Evolutionary conservation across 176 grass and related monocot species (phyloP).

Genomic region (Guadua angustifolia): DNA sequence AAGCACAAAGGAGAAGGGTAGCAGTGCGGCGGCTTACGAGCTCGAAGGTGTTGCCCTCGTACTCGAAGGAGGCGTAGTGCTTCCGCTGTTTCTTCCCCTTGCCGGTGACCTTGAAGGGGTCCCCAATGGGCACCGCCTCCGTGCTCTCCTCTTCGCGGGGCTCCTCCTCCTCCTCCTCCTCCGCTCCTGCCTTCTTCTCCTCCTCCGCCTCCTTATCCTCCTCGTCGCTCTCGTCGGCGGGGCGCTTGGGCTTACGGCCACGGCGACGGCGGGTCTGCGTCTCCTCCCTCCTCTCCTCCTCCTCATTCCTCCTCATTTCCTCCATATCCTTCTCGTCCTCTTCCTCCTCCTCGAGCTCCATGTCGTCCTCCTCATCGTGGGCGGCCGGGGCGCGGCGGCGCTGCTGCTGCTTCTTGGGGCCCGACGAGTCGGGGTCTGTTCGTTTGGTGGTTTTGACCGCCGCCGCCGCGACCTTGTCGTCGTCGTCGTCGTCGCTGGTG

Average conservation of each 20-base stretch:
- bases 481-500: constrained; percentile 70
- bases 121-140: constrained; percentile 64
- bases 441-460: constrained; percentile 26
- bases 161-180: constrained; percentile 49
- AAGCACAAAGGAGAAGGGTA: not conserved
- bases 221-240: constrained; percentile 44
- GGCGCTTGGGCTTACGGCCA: constrained; percentile 42
- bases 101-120: constrained; percentile 69
- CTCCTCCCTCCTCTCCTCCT: constrained; percentile 55
- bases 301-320: constrained; percentile 57
- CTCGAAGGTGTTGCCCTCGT: constrained; percentile 84
- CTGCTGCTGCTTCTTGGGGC: constrained; percentile 39
- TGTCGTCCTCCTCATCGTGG: constrained; percentile 48
- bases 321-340: constrained; percentile 63
- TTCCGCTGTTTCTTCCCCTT: constrained; percentile 75
- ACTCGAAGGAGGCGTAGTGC: constrained; percentile 82
- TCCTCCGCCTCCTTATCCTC: constrained; percentile 38
- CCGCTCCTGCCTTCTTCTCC: no score
- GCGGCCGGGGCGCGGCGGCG: constrained; percentile 28
- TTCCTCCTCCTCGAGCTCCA: constrained; percentile 58
- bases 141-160: constrained; percentile 56
- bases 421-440: constrained; percentile 21
- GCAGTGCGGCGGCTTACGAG: constrained; percentile 50
- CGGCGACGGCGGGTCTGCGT: constrained; percentile 49
- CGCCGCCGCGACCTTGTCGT: constrained; percentile 36